Conservation (phyloP, 192 early-diverging fungal species). For the Piromyces finnis region DNA sequence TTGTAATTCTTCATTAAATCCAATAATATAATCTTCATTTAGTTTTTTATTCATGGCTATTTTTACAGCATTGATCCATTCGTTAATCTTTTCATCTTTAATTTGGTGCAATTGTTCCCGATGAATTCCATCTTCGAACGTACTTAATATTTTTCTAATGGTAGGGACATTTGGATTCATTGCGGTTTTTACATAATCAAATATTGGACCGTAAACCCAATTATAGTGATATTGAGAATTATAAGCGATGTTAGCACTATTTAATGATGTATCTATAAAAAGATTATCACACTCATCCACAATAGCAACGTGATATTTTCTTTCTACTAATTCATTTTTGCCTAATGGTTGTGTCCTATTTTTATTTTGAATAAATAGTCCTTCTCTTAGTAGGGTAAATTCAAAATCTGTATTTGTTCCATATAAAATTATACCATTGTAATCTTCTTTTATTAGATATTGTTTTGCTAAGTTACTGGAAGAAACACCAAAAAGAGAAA, state of each 20-base stretch:
- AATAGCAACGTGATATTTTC: background rate
- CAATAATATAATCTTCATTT: background rate
- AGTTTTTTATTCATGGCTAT: background rate
- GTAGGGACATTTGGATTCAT: background rate
- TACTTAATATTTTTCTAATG: background rate
- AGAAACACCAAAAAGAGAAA: background rate
- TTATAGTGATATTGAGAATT: background rate
- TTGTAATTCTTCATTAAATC: background rate
- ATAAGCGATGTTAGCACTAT: background rate
- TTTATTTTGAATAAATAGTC: background rate
- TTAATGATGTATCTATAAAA: background rate
- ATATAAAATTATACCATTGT: background rate
- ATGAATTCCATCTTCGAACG: background rate
- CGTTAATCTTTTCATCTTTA: background rate
- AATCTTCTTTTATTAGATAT: background rate
- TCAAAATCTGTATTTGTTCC: background rate
- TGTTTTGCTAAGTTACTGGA: background rate
- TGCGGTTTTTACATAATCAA: background rate
- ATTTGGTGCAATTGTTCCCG: background rate
- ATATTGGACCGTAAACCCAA: background rate
- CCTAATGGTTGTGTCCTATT: background rate
- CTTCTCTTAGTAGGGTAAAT: background rate
- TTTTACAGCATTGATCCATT: too few species aligned
- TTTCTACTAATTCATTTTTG: background rate
- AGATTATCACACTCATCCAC: background rate